A percentile compares a stretch with the other conserved stretches of the same genome.
Conservation (phyloP, 129 eudicot genomes). For the Tagetes patula region DNA sequence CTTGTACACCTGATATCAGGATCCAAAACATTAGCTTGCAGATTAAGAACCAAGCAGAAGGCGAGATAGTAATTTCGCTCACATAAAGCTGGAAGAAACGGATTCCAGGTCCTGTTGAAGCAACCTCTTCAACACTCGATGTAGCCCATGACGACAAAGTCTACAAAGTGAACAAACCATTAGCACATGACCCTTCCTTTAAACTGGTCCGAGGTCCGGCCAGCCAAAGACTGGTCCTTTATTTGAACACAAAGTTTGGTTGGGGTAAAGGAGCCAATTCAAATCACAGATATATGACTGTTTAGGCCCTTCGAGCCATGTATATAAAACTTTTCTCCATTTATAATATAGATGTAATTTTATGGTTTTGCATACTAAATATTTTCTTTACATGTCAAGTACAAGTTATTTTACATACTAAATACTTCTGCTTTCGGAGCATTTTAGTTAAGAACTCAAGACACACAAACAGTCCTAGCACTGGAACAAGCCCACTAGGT, state of each 20-base stretch:
- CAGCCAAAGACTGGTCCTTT: not conserved
- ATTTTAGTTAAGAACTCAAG: not conserved
- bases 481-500: not conserved
- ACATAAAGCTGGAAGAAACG: conserved; percentile 98
- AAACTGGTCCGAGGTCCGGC: not conserved
- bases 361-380: too few species aligned
- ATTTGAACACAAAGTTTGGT: not conserved
- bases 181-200: not conserved
- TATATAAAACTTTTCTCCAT: too few species aligned
- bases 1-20: conserved; percentile 68
- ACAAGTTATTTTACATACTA: too few species aligned
- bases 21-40: not conserved
- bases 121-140: conserved; percentile 47
- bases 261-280: not conserved
- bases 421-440: not conserved
- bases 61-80: conserved; percentile 31
- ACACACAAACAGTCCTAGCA: not conserved
- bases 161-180: conserved; percentile 16
- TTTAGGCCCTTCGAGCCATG: not conserved
- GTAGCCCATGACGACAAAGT: conserved; percentile 49
- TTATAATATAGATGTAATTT: too few species aligned
- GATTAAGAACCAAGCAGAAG: not conserved
- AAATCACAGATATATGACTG: not conserved
- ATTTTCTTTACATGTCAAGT: too few species aligned
- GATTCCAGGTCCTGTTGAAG: conserved; percentile 81